Evolutionary conservation across 1,284 basidiomycete genomes (phyloP).

Genomic region (Fomitopsis schrenkii): DNA sequence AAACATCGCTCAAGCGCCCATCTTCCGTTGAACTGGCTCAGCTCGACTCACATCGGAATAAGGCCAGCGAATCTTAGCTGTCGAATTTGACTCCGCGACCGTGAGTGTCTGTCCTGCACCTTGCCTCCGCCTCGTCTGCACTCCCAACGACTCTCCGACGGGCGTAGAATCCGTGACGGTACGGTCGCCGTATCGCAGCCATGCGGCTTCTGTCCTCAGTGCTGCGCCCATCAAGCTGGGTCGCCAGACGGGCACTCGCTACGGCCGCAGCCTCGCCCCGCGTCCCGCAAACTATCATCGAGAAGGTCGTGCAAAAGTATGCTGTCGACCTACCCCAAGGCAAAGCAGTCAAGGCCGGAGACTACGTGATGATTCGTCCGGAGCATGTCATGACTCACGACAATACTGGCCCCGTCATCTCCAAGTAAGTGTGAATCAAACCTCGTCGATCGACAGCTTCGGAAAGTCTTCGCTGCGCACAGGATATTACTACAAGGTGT

Average conservation of each 20-base stretch:
- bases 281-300: slow-evolving; percentile 87
- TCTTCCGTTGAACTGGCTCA: neutral
- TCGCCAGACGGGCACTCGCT: slow-evolving; percentile 29
- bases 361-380: slow-evolving; percentile 99
- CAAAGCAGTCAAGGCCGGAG: slow-evolving; percentile 85
- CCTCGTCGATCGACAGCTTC: neutral
- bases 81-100: neutral
- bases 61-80: neutral
- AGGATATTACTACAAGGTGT: neutral
- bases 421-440: slow-evolving; percentile 59
- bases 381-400: slow-evolving; percentile 98
- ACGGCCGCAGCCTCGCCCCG: slow-evolving; percentile 27
- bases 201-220: neutral
- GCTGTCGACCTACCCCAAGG: slow-evolving; percentile 81
- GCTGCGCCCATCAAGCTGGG: neutral
- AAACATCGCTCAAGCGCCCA: neutral
- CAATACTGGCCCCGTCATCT: slow-evolving; percentile 97
- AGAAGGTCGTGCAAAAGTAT: slow-evolving; percentile 98
- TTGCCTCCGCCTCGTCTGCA: neutral
- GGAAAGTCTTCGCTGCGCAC: neutral
- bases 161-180: neutral
- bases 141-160: neutral
- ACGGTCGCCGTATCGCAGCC: neutral
- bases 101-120: too few species aligned
- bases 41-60: neutral